Conservation (phyloP, 2,329 filamentous ascomycete species). For the Trichoderma citrinoviride region DNA sequence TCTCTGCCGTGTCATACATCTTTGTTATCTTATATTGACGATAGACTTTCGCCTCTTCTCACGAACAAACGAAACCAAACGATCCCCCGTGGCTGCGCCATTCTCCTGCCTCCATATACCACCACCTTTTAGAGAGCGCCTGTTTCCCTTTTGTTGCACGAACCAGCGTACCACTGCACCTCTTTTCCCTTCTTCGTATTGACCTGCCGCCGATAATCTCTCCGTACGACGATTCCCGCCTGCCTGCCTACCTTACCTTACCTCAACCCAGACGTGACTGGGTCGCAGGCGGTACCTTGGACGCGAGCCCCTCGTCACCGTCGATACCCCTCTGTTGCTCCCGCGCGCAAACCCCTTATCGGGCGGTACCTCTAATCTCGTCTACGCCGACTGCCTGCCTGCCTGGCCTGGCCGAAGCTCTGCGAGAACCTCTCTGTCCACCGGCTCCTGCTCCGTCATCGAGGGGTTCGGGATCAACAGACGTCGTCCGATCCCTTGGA, state of each 20-base stretch:
- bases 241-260: neutral
- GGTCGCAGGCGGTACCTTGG: neutral
- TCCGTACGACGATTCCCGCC: neutral
- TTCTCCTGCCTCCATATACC: neutral
- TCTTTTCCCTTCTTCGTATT: neutral
- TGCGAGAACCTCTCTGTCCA: slow-evolving; percentile 10
- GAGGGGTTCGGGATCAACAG: neutral
- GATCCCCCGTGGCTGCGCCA: slow-evolving; percentile 14
- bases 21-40: slow-evolving; percentile 11
- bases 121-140: slow-evolving; percentile 3
- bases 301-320: slow-evolving; percentile 22
- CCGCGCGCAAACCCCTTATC: slow-evolving; percentile 20
- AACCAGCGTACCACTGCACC: slow-evolving; percentile 17
- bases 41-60: slow-evolving; percentile 19
- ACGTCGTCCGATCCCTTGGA: neutral
- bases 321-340: slow-evolving; percentile 20
- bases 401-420: neutral
- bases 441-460: neutral
- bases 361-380: slow-evolving; percentile 20
- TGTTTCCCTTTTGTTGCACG: slow-evolving; percentile 13
- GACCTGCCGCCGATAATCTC: neutral
- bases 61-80: slow-evolving; percentile 7
- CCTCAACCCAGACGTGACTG: neutral
- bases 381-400: slow-evolving; percentile 10
- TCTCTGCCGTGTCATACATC: neutral